Evolutionary conservation across 768 basidiomycete species (phyloP).

Genomic region (Phanerochaete sordida): DNA sequence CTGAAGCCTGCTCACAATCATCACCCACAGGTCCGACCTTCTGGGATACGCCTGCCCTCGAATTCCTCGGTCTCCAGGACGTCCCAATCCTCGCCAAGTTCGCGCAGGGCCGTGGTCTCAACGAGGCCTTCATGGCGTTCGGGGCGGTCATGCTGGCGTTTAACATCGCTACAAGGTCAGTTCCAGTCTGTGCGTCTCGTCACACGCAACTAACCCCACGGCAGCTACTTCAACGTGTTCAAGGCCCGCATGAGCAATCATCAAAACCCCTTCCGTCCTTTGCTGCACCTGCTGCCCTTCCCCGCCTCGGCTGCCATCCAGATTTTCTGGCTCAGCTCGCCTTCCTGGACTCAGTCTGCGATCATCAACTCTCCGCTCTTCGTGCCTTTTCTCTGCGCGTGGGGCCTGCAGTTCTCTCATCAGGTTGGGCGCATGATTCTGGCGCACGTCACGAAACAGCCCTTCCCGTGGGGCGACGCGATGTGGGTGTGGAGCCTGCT

Average conservation of each 20-base stretch:
- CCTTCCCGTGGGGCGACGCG: constrained; percentile 85
- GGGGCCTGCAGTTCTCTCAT: constrained; percentile 90
- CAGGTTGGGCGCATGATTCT: constrained; percentile 92
- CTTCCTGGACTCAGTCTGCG: constrained; percentile 53
- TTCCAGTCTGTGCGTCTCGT: background rate
- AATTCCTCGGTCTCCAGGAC: constrained; percentile 52
- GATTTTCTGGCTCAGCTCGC: constrained; percentile 76
- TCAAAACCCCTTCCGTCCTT: constrained; percentile 46
- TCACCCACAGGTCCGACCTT: constrained; percentile 73
- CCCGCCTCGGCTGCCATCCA: constrained; percentile 66
- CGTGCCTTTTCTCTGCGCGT: constrained; percentile 85
- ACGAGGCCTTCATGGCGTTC: constrained; percentile 87
- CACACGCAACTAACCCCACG: background rate
- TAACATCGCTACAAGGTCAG: constrained; percentile 74
- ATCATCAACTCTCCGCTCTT: constrained; percentile 77
- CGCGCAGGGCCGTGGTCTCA: constrained; percentile 70
- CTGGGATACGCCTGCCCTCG: constrained; percentile 73
- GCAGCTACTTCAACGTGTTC: constrained; percentile 80
- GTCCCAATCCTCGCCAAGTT: constrained; percentile 41
- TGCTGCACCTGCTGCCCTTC: constrained; percentile 81
- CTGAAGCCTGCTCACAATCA: background rate
- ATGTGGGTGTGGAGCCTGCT: constrained; percentile 82
- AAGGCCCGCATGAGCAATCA: constrained; percentile 43
- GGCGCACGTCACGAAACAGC: constrained; percentile 80
- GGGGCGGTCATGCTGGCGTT: constrained; percentile 64